Evolutionary conservation across 2,329 filamentous ascomycete genomes (phyloP), one percentile per base, ranked within the genome.

Genomic region (Fusarium guadeloupense): DNA sequence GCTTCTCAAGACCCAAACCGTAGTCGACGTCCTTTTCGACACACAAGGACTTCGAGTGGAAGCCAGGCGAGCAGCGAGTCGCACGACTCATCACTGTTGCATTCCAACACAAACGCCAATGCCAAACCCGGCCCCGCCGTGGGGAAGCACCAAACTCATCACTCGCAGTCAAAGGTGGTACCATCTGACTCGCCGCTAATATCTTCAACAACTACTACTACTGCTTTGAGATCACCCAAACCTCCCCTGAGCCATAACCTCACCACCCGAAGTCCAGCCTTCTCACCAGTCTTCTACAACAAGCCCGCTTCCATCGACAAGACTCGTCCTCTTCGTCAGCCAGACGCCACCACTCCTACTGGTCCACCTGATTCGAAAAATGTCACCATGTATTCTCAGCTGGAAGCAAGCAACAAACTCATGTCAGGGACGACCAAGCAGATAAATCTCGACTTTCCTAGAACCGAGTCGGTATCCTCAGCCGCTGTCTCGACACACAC

Each of bases 391-490:
- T 69, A 69, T 59, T 65, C 70, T 38, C 64, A 70, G 37, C 52
- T 70, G 53, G 68, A 71, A 54, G 71, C 72, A 58, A 66, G 70
- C 54, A 67, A 62, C 51, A 72, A 72, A 64, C 69, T 63, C 48
- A 63, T 62, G 56, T 66, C 64, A 48, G 68, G 68, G 48, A 60
- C 62, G 46, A 68, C 69, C 5, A 72, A 71, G 54, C 72, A 75
- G 61, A 73, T 75, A 69, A 75, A 69, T 51, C 70, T 73, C 47
- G 67, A 71, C 53, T 74, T 73, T 55, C 61, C 74, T 60, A 78
- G 80, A 66, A 72, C 76, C 71, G 79, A 81, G 47, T 81, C 78
- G 69, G 65, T 80, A 53, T 82, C 80, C 45, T 80, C 81, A 58
- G 75, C 76, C 45, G 74, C 77, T n/a, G 70, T 75, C 48, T 79